phyloP scores from a whole-genome alignment of 164 flowering plant genomes.

The Paratinospora sagittata region DNA sequence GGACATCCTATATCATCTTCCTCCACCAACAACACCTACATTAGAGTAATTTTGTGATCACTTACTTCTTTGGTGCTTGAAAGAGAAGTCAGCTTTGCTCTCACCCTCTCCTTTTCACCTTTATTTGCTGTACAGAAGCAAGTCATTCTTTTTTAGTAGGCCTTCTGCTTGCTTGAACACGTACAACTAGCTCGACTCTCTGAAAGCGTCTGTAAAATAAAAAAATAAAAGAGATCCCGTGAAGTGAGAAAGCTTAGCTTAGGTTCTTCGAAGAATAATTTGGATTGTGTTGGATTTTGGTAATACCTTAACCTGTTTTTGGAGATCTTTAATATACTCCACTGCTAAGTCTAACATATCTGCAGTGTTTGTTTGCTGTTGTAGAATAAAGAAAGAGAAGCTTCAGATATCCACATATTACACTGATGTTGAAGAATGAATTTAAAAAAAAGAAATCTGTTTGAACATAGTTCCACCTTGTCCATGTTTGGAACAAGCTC shows the following conservation, averaged over 20 bases:
- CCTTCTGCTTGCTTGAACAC: slow-evolving; percentile 44
- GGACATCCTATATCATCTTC: background rate
- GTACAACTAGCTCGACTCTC: slow-evolving; percentile 56
- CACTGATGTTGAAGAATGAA: background rate
- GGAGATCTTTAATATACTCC: slow-evolving; percentile 88
- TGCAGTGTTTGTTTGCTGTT: slow-evolving; percentile 94
- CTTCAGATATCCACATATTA: background rate
- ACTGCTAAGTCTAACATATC: slow-evolving; percentile 98
- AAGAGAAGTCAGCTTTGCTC: slow-evolving; percentile 4
- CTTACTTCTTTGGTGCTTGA: background rate
- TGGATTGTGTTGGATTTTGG: background rate
- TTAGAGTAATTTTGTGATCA: background rate
- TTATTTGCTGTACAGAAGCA: slow-evolving; percentile 21
- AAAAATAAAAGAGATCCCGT: background rate
- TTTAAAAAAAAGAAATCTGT: background rate
- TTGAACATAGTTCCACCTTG: slow-evolving; percentile 43
- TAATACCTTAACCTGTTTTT: slow-evolving; percentile 69
- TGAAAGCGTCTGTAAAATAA: slow-evolving; percentile 39
- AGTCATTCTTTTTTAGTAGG: slow-evolving; percentile 16
- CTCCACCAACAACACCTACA: background rate
- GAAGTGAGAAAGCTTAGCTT: background rate
- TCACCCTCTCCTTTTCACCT: slow-evolving; percentile 4
- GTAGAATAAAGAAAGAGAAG: slow-evolving; percentile 3
- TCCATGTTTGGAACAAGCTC: slow-evolving; percentile 99
- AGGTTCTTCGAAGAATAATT: background rate